Percentiles rank a stretch among this genome's conserved stretches.
Evolutionary conservation across 2,329 filamentous ascomycete genomes (phyloP).

Genomic region (Fusarium piperis): DNA sequence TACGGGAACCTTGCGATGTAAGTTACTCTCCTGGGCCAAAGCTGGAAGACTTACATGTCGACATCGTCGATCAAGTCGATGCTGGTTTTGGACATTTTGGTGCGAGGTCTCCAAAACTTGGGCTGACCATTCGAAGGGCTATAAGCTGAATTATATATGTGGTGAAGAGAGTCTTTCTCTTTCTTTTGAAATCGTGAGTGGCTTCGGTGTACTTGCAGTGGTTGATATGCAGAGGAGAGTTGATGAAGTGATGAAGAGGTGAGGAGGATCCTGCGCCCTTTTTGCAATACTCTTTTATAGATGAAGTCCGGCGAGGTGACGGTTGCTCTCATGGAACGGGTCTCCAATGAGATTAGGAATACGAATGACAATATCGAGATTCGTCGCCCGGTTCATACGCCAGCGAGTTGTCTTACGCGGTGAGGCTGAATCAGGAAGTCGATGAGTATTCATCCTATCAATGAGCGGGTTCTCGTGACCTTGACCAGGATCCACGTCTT

Average conservation of each 20-base stretch:
- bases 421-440: slow-evolving; percentile 5
- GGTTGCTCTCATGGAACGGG: background rate
- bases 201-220: background rate
- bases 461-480: background rate
- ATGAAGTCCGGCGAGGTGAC: background rate
- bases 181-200: background rate
- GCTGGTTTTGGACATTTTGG: slow-evolving; percentile 38
- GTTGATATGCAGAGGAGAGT: background rate
- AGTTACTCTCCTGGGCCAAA: background rate
- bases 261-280: slow-evolving; percentile 6
- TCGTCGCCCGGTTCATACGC: background rate
- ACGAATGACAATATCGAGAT: background rate
- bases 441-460: background rate
- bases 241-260: background rate
- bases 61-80: slow-evolving; percentile 40
- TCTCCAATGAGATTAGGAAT: background rate
- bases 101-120: background rate
- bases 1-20: slow-evolving; percentile 76
- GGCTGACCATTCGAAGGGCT: no score
- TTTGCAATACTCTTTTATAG: slow-evolving; percentile 3
- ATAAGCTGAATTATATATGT: background rate
- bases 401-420: background rate
- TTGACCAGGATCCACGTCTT: slow-evolving; percentile 4
- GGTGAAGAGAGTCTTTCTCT: background rate
- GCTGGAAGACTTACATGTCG: slow-evolving; percentile 33